A percentile compares a stretch with the other conserved stretches of the same genome.
Conservation (phyloP, 768 basidiomycete genomes). For the Calocera viscosa region DNA sequence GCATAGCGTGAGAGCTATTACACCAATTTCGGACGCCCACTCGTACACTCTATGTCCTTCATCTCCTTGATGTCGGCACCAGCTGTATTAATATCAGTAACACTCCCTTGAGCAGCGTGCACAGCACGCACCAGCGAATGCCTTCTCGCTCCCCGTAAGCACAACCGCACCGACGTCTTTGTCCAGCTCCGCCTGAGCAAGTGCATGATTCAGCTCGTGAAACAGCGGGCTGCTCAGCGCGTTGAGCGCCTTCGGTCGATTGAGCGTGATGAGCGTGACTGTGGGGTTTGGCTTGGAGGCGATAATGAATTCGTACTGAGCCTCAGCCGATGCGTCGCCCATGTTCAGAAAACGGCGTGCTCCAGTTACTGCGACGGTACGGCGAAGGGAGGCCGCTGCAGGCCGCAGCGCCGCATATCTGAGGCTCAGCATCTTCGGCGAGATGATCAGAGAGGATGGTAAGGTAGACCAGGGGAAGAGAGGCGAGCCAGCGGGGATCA, state of each 20-base stretch:
- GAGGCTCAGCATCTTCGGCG: not conserved
- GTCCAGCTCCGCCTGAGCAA: slow-evolving; percentile 60
- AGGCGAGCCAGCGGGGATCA: slow-evolving; percentile 1
- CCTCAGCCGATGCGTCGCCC: not conserved
- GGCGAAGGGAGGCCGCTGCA: not conserved
- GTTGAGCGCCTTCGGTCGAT: slow-evolving; percentile 82
- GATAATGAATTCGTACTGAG: slow-evolving; percentile 49
- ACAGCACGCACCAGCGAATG: slow-evolving; percentile 78
- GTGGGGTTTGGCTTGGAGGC: slow-evolving; percentile 50
- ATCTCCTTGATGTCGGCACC: slow-evolving; percentile 99
- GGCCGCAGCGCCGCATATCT: not conserved
- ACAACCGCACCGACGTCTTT: slow-evolving; percentile 69
- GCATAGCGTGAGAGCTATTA: slow-evolving; percentile 6
- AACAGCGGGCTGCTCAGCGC: slow-evolving; percentile 75
- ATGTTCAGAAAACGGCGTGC: not conserved
- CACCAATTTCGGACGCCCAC: not conserved
- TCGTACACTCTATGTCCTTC: slow-evolving; percentile 85
- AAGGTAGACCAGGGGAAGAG: not conserved
- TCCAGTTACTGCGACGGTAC: not conserved
- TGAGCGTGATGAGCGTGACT: slow-evolving; percentile 59
- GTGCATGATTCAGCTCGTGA: slow-evolving; percentile 63
- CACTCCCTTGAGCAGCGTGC: not conserved
- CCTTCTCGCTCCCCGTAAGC: slow-evolving; percentile 80
- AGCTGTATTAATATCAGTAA: slow-evolving; percentile 34
- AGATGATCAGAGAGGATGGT: not conserved